Percentiles rank a stretch among this genome's conserved stretches.
These are phyloP conservation scores for Microbotryum lychnidis-dioicae DNA, from an alignment of 1,284 basidiomycete genomes.

Conservation along the genomic window DNA sequence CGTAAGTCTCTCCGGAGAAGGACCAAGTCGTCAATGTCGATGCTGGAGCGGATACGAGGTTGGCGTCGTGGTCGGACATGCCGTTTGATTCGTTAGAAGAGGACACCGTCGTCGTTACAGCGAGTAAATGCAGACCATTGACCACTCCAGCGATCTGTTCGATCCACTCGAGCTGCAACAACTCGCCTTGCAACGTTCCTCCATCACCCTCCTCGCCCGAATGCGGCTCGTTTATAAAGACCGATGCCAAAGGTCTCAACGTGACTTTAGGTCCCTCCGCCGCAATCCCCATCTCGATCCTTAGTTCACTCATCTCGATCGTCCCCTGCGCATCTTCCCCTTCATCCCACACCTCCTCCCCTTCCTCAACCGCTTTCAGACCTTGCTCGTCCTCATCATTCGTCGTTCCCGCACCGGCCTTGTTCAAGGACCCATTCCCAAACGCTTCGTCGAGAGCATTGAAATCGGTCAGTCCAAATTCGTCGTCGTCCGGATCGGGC, in stretches of 20 bases:
- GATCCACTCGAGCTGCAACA: neutral
- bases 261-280: slow-evolving; percentile 18
- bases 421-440: neutral
- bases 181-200: neutral
- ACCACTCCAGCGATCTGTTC: neutral
- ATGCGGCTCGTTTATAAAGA: neutral
- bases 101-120: neutral
- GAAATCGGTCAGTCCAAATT: slow-evolving; percentile 14
- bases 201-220: neutral
- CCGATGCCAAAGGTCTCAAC: neutral
- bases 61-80: too few relatives aligned
- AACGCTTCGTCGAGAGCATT: slow-evolving; percentile 21
- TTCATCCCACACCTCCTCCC: neutral
- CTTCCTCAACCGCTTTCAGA: neutral
- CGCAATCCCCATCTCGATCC: slow-evolving; percentile 18
- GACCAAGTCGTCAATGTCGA: slow-evolving; percentile 6
- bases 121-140: neutral
- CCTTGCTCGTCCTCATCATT: neutral
- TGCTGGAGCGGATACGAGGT: too few relatives aligned
- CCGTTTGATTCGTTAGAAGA: too few relatives aligned
- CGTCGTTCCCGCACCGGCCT: neutral
- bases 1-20: slow-evolving; percentile 8
- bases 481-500: slow-evolving; percentile 10
- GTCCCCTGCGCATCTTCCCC: slow-evolving; percentile 1
- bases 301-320: slow-evolving; percentile 22